A percentile compares a stretch with the other conserved stretches of the same genome.
These are phyloP conservation scores for Trametes cinnabarina DNA, from an alignment of 768 basidiomycete genomes.

Conservation along the genomic window DNA sequence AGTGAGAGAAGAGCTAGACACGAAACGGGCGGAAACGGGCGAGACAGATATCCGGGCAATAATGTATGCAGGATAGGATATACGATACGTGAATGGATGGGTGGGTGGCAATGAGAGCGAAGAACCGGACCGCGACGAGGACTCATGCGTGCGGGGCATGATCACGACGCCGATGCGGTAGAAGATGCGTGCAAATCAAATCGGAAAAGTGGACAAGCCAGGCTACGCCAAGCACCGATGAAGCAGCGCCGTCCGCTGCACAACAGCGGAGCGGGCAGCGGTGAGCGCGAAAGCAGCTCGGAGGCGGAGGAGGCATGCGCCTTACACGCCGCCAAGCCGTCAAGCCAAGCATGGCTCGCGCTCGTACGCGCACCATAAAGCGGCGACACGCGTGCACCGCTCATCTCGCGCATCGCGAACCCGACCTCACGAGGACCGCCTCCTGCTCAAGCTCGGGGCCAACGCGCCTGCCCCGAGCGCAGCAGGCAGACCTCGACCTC, in stretches of 20 bases:
- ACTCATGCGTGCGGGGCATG: background rate
- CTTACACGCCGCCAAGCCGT: background rate
- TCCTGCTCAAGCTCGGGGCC: constrained; percentile 7
- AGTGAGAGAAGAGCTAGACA: background rate
- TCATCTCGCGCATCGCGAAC: too few relatives aligned
- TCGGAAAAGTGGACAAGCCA: background rate
- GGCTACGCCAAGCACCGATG: background rate
- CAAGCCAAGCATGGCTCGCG: constrained; percentile 1
- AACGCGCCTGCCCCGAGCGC: background rate
- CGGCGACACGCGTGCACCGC: background rate
- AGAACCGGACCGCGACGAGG: too few relatives aligned
- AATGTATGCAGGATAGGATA: constrained; percentile 4
- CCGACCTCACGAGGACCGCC: constrained; percentile 1
- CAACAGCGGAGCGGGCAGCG: too few relatives aligned
- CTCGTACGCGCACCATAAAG: background rate
- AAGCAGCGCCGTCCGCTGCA: background rate
- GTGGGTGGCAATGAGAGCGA: background rate
- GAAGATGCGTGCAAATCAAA: too few relatives aligned
- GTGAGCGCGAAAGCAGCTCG: too few relatives aligned
- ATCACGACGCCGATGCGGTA: too few relatives aligned
- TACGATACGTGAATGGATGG: background rate
- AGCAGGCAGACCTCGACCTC: background rate
- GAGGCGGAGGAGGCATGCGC: too few relatives aligned
- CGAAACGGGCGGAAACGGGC: background rate
- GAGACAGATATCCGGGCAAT: background rate